phyloP scores from a whole-genome alignment of 208 protist species.

The Polymyxa betae region DNA sequence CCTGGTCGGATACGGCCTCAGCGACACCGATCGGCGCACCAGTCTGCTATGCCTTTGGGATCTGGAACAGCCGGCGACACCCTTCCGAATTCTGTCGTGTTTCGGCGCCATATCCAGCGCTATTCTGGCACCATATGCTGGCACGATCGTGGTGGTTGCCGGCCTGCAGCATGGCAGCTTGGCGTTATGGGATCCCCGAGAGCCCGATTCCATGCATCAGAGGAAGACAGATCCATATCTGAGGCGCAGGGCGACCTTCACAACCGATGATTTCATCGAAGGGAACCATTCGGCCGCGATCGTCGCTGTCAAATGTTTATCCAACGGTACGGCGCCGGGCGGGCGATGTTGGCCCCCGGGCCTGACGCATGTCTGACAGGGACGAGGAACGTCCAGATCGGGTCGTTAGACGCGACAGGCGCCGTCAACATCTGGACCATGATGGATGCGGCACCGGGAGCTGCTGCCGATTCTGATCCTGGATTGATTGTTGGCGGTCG shows the following conservation, averaged over 20 bases:
- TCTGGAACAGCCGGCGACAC: not conserved
- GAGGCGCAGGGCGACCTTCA: not conserved
- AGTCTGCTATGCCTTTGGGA: not conserved
- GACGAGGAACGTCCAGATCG: not conserved
- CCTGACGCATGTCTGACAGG: no score
- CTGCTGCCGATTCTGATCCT: not conserved
- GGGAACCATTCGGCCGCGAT: not conserved
- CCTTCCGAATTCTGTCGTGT: not conserved
- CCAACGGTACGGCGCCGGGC: no score
- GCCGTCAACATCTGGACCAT: not conserved
- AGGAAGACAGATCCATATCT: not conserved
- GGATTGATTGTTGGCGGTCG: not conserved
- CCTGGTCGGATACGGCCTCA: not conserved
- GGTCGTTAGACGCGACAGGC: not conserved
- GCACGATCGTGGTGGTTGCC: not conserved
- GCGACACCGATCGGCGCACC: not conserved
- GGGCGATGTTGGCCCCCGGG: no score
- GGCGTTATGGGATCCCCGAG: not conserved
- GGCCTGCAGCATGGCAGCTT: not conserved
- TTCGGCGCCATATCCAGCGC: not conserved
- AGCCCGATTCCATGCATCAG: not conserved
- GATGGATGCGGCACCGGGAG: not conserved
- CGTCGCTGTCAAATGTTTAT: no score
- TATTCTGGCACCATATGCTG: not conserved
- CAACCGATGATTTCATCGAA: not conserved